Evolutionary conservation across 2,329 filamentous ascomycete genomes (phyloP).

Genomic region (Fusarium cyanostomum): DNA sequence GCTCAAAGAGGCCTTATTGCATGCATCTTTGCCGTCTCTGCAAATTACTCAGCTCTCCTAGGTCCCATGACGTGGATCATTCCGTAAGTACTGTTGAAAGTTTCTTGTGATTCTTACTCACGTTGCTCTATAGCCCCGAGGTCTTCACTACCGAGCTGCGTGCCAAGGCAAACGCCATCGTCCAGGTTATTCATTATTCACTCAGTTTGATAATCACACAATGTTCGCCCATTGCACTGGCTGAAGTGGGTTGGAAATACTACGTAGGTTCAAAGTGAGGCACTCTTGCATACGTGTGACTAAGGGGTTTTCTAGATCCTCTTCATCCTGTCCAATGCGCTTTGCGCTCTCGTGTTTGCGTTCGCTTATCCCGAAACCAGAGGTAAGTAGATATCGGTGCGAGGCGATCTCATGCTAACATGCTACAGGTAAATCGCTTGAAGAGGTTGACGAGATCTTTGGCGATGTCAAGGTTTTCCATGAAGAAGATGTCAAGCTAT

Average conservation of each 20-base stretch:
- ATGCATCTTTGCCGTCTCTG: conserved; percentile 49
- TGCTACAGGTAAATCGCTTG: conserved; percentile 50
- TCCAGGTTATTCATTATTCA: conserved; percentile 54
- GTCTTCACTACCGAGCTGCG: conserved; percentile 53
- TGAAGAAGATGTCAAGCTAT: conserved; percentile 35
- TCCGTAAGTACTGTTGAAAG: conserved; percentile 43
- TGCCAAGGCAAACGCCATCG: conserved; percentile 53
- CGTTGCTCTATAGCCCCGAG: conserved; percentile 43
- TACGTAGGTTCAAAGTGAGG: conserved; percentile 41
- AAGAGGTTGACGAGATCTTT: conserved; percentile 54
- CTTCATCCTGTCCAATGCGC: conserved; percentile 51
- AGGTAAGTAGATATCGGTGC: conserved; percentile 34
- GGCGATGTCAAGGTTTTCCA: conserved; percentile 48
- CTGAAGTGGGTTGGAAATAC: conserved; percentile 53
- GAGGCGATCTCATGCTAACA: conserved; percentile 1
- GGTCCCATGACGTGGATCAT: conserved; percentile 56
- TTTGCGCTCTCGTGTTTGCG: conserved; percentile 49
- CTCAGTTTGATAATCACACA: conserved; percentile 53
- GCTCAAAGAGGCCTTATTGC: conserved; percentile 52
- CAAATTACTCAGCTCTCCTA: conserved; percentile 51
- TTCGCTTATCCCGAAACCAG: conserved; percentile 51
- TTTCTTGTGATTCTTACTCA: rapidly evolving
- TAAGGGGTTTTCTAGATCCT: conserved; percentile 43
- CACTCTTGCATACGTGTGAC: rapidly evolving
- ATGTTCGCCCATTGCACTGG: conserved; percentile 52